These are phyloP conservation scores for Malassezia vespertilionis DNA, from an alignment of 1,284 basidiomycete species.

Conservation along the genomic window DNA sequence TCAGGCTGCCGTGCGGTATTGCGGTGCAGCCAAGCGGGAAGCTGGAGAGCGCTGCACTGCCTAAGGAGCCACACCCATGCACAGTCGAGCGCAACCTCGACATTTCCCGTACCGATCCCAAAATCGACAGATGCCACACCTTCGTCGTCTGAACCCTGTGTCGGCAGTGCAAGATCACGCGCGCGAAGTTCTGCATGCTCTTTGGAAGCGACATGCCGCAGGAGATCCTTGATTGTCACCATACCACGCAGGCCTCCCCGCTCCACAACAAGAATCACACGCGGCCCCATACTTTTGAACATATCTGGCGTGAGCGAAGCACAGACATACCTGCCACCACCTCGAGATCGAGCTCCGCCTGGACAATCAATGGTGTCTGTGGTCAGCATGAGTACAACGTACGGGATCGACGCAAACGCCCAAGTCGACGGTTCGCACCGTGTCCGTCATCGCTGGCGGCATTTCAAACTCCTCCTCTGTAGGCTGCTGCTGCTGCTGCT, in stretches of 20 bases:
- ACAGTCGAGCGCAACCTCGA: slow-evolving; percentile 25
- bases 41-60: neutral
- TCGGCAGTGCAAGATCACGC: neutral
- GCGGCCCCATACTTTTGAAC: slow-evolving; percentile 57
- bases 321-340: slow-evolving; percentile 99
- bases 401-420: slow-evolving; percentile 51
- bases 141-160: neutral
- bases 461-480: neutral
- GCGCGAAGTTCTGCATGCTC: slow-evolving; percentile 18
- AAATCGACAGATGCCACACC: slow-evolving; percentile 4
- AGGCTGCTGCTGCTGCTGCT: neutral
- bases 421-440: neutral
- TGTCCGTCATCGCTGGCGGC: neutral
- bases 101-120: slow-evolving; percentile 23
- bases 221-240: slow-evolving; percentile 89
- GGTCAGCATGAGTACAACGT: slow-evolving; percentile 22
- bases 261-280: slow-evolving; percentile 82
- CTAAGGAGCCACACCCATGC: neutral
- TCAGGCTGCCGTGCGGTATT: neutral
- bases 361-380: slow-evolving; percentile 75
- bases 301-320: no score
- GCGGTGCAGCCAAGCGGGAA: neutral
- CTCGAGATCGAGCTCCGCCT: slow-evolving; percentile 83
- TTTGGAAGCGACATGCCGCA: slow-evolving; percentile 49
- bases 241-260: slow-evolving; percentile 67